phyloP scores from a whole-genome alignment of 768 basidiomycete species.

The Mycena galopus region DNA sequence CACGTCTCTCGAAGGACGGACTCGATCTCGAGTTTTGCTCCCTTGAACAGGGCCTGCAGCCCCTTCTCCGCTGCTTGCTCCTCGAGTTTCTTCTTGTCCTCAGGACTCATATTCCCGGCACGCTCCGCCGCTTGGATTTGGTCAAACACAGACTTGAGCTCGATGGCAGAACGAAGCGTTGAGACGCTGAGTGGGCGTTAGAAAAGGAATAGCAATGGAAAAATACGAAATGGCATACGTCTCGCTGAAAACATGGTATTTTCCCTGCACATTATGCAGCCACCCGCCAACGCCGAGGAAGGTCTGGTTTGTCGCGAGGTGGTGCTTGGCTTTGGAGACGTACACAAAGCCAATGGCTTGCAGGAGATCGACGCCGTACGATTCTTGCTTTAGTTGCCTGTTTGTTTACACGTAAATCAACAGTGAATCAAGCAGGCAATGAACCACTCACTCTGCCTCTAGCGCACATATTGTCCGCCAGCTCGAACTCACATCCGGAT shows the following conservation, averaged over 20 bases:
- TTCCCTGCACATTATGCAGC: slow-evolving; percentile 92
- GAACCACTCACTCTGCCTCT: slow-evolving; percentile 79
- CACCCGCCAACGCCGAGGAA: slow-evolving; percentile 92
- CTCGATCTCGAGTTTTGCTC: slow-evolving; percentile 92
- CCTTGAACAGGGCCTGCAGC: slow-evolving; percentile 93
- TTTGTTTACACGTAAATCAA: slow-evolving; percentile 11
- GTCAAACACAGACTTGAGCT: slow-evolving; percentile 91
- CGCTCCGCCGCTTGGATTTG: slow-evolving; percentile 93
- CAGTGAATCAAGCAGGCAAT: not conserved
- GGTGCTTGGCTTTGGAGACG: slow-evolving; percentile 84
- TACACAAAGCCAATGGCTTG: slow-evolving; percentile 92
- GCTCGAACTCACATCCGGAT: slow-evolving; percentile 76
- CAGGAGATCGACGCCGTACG: slow-evolving; percentile 88
- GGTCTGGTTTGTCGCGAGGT: slow-evolving; percentile 77
- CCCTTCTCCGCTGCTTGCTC: slow-evolving; percentile 96
- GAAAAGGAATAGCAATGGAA: not conserved
- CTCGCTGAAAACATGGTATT: slow-evolving; percentile 94
- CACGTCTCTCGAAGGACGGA: slow-evolving; percentile 91
- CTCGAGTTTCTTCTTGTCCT: slow-evolving; percentile 86
- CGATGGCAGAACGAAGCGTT: slow-evolving; percentile 87
- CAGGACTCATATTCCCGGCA: slow-evolving; percentile 81
- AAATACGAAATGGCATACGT: slow-evolving; percentile 66
- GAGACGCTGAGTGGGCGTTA: slow-evolving; percentile 70
- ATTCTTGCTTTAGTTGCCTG: slow-evolving; percentile 87
- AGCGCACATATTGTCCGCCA: slow-evolving; percentile 84